Evolutionary conservation across 2,329 filamentous ascomycete genomes (phyloP).

Genomic region (Nakataea oryzae): DNA sequence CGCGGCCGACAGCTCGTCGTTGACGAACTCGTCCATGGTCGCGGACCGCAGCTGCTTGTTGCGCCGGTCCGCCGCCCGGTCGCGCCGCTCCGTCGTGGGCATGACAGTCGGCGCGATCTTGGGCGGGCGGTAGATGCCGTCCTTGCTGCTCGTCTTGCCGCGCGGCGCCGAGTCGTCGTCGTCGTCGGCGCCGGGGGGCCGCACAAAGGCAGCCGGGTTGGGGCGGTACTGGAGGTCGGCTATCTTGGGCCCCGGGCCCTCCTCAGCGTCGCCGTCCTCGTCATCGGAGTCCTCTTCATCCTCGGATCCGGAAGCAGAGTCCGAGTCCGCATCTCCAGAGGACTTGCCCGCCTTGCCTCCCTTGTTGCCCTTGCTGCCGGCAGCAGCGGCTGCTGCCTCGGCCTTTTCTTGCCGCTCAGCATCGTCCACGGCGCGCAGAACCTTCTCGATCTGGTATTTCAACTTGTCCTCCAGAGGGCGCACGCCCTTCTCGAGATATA

Average conservation of each 20-base stretch:
- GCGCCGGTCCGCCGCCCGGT: slow-evolving; percentile 47
- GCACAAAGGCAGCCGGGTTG: slow-evolving; percentile 25
- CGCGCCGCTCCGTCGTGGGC: slow-evolving; percentile 55
- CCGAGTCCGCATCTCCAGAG: slow-evolving; percentile 16
- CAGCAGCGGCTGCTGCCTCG: slow-evolving; percentile 21
- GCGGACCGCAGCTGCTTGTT: slow-evolving; percentile 55
- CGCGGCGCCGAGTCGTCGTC: slow-evolving; percentile 5
- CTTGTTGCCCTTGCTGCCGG: slow-evolving; percentile 21
- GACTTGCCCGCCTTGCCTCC: slow-evolving; percentile 15
- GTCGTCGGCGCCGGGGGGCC: slow-evolving; percentile 17
- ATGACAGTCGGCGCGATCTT: slow-evolving; percentile 80
- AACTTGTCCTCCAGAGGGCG: slow-evolving; percentile 81
- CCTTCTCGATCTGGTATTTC: slow-evolving; percentile 93
- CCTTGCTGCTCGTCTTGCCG: slow-evolving; percentile 14
- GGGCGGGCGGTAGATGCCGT: slow-evolving; percentile 80
- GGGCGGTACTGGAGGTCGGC: slow-evolving; percentile 22
- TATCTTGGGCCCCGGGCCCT: slow-evolving; percentile 10
- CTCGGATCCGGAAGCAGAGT: slow-evolving; percentile 12
- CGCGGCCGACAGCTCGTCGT: slow-evolving; percentile 69
- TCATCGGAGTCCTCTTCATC: slow-evolving; percentile 25
- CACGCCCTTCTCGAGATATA: slow-evolving; percentile 89
- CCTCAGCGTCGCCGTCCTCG: slow-evolving; percentile 20
- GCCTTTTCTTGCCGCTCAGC: slow-evolving; percentile 37
- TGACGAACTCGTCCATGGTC: slow-evolving; percentile 86
- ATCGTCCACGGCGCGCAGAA: slow-evolving; percentile 77